Evolutionary conservation across 2,329 filamentous ascomycete species (phyloP), one percentile per base, ranked within the genome.

Genomic region (Lachnellula arida): DNA sequence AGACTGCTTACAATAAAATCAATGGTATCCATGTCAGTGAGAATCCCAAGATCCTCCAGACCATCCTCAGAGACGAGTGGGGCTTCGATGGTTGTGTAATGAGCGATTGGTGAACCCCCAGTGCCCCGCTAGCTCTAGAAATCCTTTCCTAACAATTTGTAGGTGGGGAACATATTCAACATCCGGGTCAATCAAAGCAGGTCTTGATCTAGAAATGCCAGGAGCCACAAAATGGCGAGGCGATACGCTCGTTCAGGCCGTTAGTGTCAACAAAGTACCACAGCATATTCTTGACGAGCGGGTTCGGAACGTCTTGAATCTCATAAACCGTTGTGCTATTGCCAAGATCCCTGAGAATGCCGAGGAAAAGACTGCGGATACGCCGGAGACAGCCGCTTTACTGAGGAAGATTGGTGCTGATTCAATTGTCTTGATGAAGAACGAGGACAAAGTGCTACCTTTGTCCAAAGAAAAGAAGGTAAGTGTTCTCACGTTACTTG

Each of bases 381-480:
- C 49, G 6, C 69, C 63, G 17, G 73, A 71, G 59, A 71, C 70
- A 46, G 68, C 68, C 9, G 63, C 66, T 12, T 64, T 86, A 25
- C 75, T 85, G 11, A 76, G 84, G 32, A 75, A 80, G 35, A 73
- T 84, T 5, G 82, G 82, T 2, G 76, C 79, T 0, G 80, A 86
- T 56, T 82, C 80, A 0, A 79, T 86, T 14, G 83, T 87, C 0
- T 75, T 88, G 22, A 72, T 88, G 46, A 87, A 87, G 71, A 88
- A 88, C 60, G 77, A 84, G 23, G 75, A 75, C 5, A 72, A 73
- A 15, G 68, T 82, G 1, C 72, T 88, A 0, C 85, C 85, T 0
- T 67, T 82, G 51, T 79, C 62, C 35, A 85, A 83, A 64, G 75
- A 81, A 40, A 84, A 82, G 64, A 84, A 82, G 63, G 74, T 79